Base-by-base conservation (phyloP, 2,329 filamentous ascomycete species). In the Westerdykella aurantiaca region DNA sequence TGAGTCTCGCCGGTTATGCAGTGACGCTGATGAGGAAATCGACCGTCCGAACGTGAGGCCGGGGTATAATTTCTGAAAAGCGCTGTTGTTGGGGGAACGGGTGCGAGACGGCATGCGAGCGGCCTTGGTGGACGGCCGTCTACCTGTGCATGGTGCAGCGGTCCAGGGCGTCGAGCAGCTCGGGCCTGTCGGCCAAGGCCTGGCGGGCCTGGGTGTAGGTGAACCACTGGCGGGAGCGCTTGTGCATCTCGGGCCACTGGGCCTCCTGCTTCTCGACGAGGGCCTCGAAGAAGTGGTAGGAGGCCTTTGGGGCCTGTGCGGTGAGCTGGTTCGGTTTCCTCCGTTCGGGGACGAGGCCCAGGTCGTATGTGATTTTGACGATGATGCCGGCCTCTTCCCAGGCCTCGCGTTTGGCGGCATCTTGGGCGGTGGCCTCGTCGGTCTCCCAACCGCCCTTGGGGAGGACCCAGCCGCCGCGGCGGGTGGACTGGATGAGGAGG, bases 401-500 rank as follows among this genome's bases (percentile, higher is more conserved):
- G 48, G 93, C 93, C 70, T 98, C 93, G 55, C 93, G 77, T 75
- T 75, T 85, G 39, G 81, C 81, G 44, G 93, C 93, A 45, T 93
- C 87, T 66, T 91, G 80, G 49, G 85, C 81, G 51, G 87, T 93
- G 49, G 83, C 80, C 72, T 98, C 93, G 69, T 98, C 93, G 29
- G 82, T 85, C 69, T 98, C 93, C 90, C 93, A 98, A 48, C 93
- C 93, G 63, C 93, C 93, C 69, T 98, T 98, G 48, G 93, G 93
- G 46, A 98, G 77, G 35, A 98, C 93, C 93, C 93, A 98, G 59
- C 87, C 88, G 67, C 88, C 88, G 59, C 89, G 84, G 52, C 88
- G 81, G 41, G 87, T 91, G 43, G 89, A 95, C 73, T 96, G 89
- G 59, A 97, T 95, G 56, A 98, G 77, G 56, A 98, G 78, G 49